A percentile compares a stretch with the other conserved stretches of the same genome.
phyloP scores from a whole-genome alignment of 2,329 filamentous ascomycete genomes.

The Pseudogymnoascus sp. region DNA sequence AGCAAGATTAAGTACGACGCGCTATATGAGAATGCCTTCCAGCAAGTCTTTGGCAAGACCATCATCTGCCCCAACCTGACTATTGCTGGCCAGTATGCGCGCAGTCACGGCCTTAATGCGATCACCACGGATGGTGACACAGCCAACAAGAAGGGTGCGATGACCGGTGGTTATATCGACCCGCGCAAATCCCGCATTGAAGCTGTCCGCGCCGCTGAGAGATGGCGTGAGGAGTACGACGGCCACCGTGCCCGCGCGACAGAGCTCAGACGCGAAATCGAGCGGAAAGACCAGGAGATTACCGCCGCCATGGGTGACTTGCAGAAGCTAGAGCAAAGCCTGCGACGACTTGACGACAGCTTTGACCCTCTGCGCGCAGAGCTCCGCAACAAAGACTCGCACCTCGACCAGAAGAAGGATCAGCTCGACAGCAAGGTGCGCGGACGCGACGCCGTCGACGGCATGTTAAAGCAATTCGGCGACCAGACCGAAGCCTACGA shows the following conservation, averaged over 20 bases:
- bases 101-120: conserved; percentile 83
- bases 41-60: conserved; percentile 91
- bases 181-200: conserved; percentile 79
- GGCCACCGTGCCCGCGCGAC: conserved; percentile 53
- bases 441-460: conserved; percentile 62
- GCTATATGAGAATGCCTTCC: conserved; percentile 75
- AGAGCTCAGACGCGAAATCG: conserved; percentile 63
- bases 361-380: conserved; percentile 75
- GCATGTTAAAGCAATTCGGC: conserved; percentile 66
- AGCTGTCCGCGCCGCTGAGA: conserved; percentile 67
- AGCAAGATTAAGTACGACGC: conserved; percentile 75
- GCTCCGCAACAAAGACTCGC: conserved; percentile 64
- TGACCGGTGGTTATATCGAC: conserved; percentile 93
- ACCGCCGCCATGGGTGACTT: conserved; percentile 78
- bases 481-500: conserved; percentile 72
- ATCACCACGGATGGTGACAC: conserved; percentile 94
- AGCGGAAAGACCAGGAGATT: conserved; percentile 79
- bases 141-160: conserved; percentile 87
- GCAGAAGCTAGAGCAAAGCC: conserved; percentile 73
- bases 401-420: conserved; percentile 65
- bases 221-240: conserved; percentile 70
- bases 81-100: conserved; percentile 82
- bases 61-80: conserved; percentile 88
- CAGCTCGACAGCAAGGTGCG: conserved; percentile 63
- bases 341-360: conserved; percentile 70